Evolutionary conservation across 1,139 yeast genomes (phyloP).

Genomic region (Oligophagozyma castellii): DNA sequence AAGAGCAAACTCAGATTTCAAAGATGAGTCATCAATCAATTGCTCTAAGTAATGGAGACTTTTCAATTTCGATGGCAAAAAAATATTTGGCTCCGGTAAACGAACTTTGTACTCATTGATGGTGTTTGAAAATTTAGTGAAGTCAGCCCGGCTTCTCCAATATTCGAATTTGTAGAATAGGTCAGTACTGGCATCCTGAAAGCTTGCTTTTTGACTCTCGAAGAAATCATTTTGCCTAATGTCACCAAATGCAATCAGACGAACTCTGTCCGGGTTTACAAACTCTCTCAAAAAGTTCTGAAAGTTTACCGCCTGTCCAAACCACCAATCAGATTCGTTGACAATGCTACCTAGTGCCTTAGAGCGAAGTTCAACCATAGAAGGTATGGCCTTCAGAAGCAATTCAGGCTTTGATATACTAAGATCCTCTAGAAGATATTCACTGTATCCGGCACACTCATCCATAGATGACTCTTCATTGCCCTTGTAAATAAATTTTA

Average conservation of each 20-base stretch:
- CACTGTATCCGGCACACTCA: slow-evolving; percentile 30
- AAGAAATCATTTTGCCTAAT: slow-evolving; percentile 3
- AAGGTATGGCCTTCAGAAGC: slow-evolving; percentile 29
- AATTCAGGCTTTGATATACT: slow-evolving; percentile 24
- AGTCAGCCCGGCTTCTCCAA: slow-evolving; percentile 5
- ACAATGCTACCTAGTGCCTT: slow-evolving; percentile 6
- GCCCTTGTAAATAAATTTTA: slow-evolving; percentile 32
- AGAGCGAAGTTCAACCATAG: slow-evolving; percentile 25
- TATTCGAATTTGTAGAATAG: slow-evolving; percentile 28
- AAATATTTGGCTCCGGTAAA: slow-evolving; percentile 10
- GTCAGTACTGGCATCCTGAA: slow-evolving; percentile 15
- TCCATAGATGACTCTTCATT: slow-evolving; percentile 28
- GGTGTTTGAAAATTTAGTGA: not conserved
- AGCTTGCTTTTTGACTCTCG: slow-evolving; percentile 2
- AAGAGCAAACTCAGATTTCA: slow-evolving; percentile 20
- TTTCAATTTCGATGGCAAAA: slow-evolving; percentile 23
- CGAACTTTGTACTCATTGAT: slow-evolving; percentile 3
- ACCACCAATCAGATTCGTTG: slow-evolving; percentile 28
- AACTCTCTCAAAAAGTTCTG: slow-evolving; percentile 20
- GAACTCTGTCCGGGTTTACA: slow-evolving; percentile 23
- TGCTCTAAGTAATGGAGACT: slow-evolving; percentile 16
- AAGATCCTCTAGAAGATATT: slow-evolving; percentile 27
- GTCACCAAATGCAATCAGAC: slow-evolving; percentile 25
- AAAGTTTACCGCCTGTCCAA: slow-evolving; percentile 25
- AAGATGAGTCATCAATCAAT: slow-evolving; percentile 18